Percentiles rank a stretch among this genome's conserved stretches.
Conservation (phyloP, 2,329 filamentous ascomycete species). For the Paraphoma chrysanthemicola region DNA sequence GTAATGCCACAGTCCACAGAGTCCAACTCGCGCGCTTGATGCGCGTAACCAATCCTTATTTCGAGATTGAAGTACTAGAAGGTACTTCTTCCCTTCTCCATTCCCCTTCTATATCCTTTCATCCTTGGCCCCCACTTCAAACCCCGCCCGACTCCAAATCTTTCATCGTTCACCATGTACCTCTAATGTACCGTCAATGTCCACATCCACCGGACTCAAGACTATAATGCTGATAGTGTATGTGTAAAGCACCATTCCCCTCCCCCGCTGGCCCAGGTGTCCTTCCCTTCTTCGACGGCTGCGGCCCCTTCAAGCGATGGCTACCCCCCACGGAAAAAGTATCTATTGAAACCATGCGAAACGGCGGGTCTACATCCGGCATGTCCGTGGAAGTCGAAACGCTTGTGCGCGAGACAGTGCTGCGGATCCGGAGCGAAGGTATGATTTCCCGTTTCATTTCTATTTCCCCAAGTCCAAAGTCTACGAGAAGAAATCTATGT, state of each 20-base stretch:
- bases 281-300: constrained; percentile 48
- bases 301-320: constrained; percentile 46
- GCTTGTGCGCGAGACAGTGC: constrained; percentile 25
- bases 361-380: constrained; percentile 10
- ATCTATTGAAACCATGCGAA: constrained; percentile 21
- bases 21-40: constrained; percentile 42
- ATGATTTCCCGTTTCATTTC: too few species aligned
- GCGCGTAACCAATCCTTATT: constrained; percentile 28
- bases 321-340: constrained; percentile 26
- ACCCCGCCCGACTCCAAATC: background rate
- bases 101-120: background rate
- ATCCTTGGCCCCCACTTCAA: background rate
- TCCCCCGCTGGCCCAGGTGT: constrained; percentile 44
- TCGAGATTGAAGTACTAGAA: constrained; percentile 33
- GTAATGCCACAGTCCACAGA: constrained; percentile 40
- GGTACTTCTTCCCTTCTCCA: constrained; percentile 21
- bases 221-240: background rate
- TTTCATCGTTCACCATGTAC: background rate
- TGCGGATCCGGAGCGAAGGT: background rate
- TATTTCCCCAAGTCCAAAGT: background rate
- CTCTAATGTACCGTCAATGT: too few species aligned
- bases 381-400: constrained; percentile 30
- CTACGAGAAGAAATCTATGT: background rate
- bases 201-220: too few species aligned
- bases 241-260: constrained; percentile 37